Conservation (phyloP, 2,329 filamentous ascomycete species). For the Pseudocercospora macadamiae region DNA sequence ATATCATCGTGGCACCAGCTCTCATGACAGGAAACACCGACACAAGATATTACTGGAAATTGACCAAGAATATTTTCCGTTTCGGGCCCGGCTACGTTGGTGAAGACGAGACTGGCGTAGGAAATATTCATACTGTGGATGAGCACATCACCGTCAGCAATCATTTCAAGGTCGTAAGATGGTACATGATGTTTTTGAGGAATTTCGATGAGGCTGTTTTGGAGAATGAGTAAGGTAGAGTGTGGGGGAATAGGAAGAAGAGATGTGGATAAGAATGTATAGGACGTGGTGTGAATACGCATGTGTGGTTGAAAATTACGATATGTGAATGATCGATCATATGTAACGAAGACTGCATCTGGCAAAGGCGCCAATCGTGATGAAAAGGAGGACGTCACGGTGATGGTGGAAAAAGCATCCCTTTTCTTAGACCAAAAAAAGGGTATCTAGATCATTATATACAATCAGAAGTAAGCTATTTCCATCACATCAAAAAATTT, state of each 20-base stretch:
- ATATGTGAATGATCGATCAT: too few species aligned
- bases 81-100: constrained; percentile 41
- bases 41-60: constrained; percentile 40
- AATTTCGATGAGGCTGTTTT: constrained; percentile 51
- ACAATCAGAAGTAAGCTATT: neutral
- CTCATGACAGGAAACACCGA: constrained; percentile 44
- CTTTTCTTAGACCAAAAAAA: too few species aligned
- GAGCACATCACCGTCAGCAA: constrained; percentile 42
- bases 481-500: neutral
- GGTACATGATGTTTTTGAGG: constrained; percentile 48
- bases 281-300: too few species aligned
- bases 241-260: neutral
- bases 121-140: constrained; percentile 40
- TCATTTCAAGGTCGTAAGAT: constrained; percentile 49
- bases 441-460: neutral
- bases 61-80: constrained; percentile 43
- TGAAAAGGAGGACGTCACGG: too few species aligned
- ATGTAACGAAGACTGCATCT: too few species aligned
- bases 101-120: constrained; percentile 32
- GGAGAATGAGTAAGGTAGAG: constrained; percentile 10
- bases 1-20: constrained; percentile 41
- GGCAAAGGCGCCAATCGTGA: too few species aligned
- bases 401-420: too few species aligned
- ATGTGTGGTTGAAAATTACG: too few species aligned
- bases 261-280: neutral